Conservation (phyloP, 306 rosid genomes). For the Quercus rubra region DNA sequence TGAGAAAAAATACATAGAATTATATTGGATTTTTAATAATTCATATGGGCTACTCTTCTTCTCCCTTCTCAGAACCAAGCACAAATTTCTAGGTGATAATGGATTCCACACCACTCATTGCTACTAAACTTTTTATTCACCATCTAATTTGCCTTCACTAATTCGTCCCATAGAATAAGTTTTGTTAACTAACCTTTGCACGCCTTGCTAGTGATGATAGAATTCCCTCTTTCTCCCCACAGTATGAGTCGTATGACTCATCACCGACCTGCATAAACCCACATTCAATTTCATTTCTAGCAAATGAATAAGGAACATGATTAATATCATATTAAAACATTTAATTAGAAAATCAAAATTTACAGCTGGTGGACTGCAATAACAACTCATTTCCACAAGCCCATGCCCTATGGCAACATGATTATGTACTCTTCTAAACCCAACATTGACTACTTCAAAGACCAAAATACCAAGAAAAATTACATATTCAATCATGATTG, state of each 20-base stretch:
- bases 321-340: background rate
- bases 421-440: background rate
- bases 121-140: background rate
- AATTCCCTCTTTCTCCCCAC: slow-evolving; percentile 72
- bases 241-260: slow-evolving; percentile 70
- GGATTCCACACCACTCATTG: background rate
- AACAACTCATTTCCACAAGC: background rate
- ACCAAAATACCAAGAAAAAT: background rate
- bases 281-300: slow-evolving; percentile 18
- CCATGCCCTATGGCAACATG: background rate
- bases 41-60: too few relatives aligned
- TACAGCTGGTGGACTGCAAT: background rate
- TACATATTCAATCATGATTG: background rate
- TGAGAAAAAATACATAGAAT: too few relatives aligned
- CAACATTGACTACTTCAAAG: too few relatives aligned
- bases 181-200: slow-evolving; percentile 67
- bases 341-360: background rate
- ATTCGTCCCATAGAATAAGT: background rate
- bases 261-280: slow-evolving; percentile 71
- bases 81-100: background rate
- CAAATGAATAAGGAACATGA: background rate
- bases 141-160: background rate
- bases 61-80: background rate
- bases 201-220: slow-evolving; percentile 80
- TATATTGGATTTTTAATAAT: too few relatives aligned